Base-by-base conservation (phyloP, 306 rosid genomes). In the Inga laurina region DNA sequence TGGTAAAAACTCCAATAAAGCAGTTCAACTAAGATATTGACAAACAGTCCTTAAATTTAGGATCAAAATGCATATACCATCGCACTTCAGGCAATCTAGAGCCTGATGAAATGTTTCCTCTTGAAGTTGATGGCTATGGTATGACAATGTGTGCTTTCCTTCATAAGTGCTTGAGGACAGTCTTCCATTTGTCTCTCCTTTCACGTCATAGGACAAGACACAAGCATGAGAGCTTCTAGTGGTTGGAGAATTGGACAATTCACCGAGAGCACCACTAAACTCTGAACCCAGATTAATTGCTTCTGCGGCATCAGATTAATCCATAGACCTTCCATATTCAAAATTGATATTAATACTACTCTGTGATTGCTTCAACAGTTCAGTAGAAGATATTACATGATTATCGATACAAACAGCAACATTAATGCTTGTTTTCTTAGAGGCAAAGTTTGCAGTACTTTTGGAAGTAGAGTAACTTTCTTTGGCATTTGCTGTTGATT, bases 171-270 rank as follows among this genome's bases (percentile, higher is more conserved):
- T 83, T 2, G 41, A 27, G 13, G 90, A 75, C 22, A 69, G 48
- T 78, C 90, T 86, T 82, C 85, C 91, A 67, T 79, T 77, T 24
- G 78, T 81, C 27, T 83, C 91, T 37, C 68, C 88, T 37, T 84
- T 85, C 34, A 79, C 96, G 54, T 92, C 99, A 19, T 75, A 88
- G 76, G 99, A 93, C 73, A 96, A 93, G 68, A 91, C 45, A 66
- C 91, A 91, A 62, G 95, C 94, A 81, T 77, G 88, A 69, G 72
- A 85, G 77, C 91, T 90, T 82, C 82, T 86, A 64, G 86, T 70
- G 72, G 87, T 80, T 76, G 97, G 84, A 34, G 88, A 92, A 87
- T 83, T 89, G 39, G 80, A 77, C 72, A 86, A 72, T 68, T 84
- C 91, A 57, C 57, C 82, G 43, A 65, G 80, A 34, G 82, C 44